Evolutionary conservation across 1,284 basidiomycete species (phyloP), one percentile per base, ranked within the genome.

Genomic region (Cryptococcus maquisensis): DNA sequence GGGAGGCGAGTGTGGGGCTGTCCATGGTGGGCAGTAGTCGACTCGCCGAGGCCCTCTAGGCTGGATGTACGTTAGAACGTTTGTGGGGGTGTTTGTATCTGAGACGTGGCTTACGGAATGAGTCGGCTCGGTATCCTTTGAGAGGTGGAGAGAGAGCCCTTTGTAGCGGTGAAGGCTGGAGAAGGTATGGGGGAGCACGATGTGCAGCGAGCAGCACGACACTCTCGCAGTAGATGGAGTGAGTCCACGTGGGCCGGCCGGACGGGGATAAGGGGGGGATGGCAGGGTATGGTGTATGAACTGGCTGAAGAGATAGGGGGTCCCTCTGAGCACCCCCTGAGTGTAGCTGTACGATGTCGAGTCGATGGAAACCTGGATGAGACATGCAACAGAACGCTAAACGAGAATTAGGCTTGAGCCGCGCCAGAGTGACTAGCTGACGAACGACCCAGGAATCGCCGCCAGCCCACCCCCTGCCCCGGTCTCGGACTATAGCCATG

Each of bases 1-100:
- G 53, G n/a, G 55, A 51, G 23, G 32, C 48, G 28, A 59, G 35
- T 12, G 51, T 47, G 28, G 39, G 39, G 39, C 15, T 40, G 39
- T 21, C 20, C 39, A 40, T 40, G 39, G 16, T 40, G 39, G n/a
- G n/a, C n/a, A n/a, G 8, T 20, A 15, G 16, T n/a, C n/a, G 39
- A 28, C 28, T 28, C 28, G 28, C 28, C 28, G 28, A 10, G 1
- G 28, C 28, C 28, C 28, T 28, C 28, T 28, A 2, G 28, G 39
- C 39, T 40, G 39, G 20, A 38, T 9, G 39, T 40, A 15, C 53
- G 47, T 47, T 50, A 51, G 26, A 26, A 18, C 13, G 44, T 24
- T 10, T 10, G n/a, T 4, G 40, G 38, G 39, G 39, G 6, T 16
- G 43, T 15, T n/a, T n/a, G n/a, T n/a, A n/a, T n/a, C n/a, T n/a